phyloP scores from a whole-genome alignment of 306 rosid genomes.

The Rosa multiflora region DNA sequence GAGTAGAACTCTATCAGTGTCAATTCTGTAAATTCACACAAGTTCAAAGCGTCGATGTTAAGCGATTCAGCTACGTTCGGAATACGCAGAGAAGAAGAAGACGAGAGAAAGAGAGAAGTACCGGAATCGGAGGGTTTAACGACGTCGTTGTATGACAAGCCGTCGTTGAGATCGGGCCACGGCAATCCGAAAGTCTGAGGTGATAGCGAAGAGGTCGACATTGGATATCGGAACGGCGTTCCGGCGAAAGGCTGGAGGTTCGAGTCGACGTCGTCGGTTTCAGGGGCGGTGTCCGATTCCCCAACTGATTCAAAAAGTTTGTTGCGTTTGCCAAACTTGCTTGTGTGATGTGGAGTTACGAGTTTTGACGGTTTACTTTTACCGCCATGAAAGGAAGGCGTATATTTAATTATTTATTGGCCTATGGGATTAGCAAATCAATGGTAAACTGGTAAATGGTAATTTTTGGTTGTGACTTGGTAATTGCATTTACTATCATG shows the following conservation, averaged over 20 bases:
- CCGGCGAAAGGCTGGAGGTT: not conserved
- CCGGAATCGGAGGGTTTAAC: constrained; percentile 66
- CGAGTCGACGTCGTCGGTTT: constrained; percentile 6
- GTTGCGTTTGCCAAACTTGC: not conserved
- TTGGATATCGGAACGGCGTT: not conserved
- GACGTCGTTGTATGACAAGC: constrained; percentile 74
- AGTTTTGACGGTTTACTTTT: not conserved
- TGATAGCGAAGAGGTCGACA: constrained; percentile 16
- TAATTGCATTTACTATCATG: too few relatives aligned
- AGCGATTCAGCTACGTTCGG: not conserved
- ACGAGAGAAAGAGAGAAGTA: constrained; percentile 22
- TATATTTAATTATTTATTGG: not conserved
- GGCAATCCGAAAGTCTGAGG: constrained; percentile 42
- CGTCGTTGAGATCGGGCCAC: constrained; percentile 88
- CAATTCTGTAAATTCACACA: constrained; percentile 39
- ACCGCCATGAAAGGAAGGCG: constrained; percentile 2
- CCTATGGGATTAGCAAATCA: not conserved
- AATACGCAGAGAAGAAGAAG: not conserved
- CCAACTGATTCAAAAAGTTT: constrained; percentile 9
- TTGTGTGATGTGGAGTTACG: not conserved
- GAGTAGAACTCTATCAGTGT: constrained; percentile 74
- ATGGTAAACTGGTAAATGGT: not conserved
- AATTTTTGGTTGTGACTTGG: not conserved
- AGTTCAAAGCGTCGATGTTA: not conserved
- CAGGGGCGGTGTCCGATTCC: not conserved